phyloP scores from a whole-genome alignment of 352 stramenopile genomes.

The Elongisporangium undulatum region DNA sequence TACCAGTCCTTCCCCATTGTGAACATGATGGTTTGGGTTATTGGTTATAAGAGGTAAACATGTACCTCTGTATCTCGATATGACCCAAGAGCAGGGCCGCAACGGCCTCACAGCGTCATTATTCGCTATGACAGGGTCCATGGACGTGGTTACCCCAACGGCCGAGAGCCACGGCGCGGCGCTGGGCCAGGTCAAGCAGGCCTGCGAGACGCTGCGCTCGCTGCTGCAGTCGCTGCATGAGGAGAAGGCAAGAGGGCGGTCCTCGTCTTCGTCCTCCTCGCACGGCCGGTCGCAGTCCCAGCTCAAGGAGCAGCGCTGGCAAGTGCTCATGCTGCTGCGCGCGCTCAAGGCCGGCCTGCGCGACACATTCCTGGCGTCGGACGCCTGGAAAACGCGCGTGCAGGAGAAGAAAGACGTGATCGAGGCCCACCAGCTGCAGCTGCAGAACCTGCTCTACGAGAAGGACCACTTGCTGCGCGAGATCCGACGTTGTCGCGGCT shows the following conservation, averaged over 20 bases:
- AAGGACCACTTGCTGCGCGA: slow-evolving; percentile 78
- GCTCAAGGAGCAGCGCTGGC: slow-evolving; percentile 46
- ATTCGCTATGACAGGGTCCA: slow-evolving; percentile 2
- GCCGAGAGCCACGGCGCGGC: slow-evolving; percentile 9
- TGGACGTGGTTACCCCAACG: slow-evolving; percentile 3
- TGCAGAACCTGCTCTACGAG: slow-evolving; percentile 83
- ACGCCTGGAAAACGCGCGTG: slow-evolving; percentile 56
- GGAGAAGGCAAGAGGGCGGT: slow-evolving; percentile 11
- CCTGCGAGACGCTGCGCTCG: slow-evolving; percentile 37
- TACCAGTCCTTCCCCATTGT: neutral
- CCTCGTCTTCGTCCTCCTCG: neutral
- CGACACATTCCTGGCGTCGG: slow-evolving; percentile 66
- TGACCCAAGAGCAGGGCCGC: slow-evolving; percentile 1
- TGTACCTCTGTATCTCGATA: neutral
- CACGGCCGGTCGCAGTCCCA: slow-evolving; percentile 3
- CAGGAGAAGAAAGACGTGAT: slow-evolving; percentile 73
- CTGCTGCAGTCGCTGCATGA: slow-evolving; percentile 36
- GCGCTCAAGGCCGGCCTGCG: slow-evolving; percentile 50
- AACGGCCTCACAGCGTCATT: slow-evolving; percentile 1
- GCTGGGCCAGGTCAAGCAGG: slow-evolving; percentile 49
- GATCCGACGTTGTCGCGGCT: slow-evolving; percentile 66
- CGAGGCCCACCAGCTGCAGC: slow-evolving; percentile 67
- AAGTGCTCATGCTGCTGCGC: slow-evolving; percentile 46
- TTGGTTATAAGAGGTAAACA: neutral
- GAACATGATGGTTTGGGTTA: neutral